Base-by-base conservation (phyloP, 225 moss, liverwort and hornwort species). In the Sphagnum contortum region DNA sequence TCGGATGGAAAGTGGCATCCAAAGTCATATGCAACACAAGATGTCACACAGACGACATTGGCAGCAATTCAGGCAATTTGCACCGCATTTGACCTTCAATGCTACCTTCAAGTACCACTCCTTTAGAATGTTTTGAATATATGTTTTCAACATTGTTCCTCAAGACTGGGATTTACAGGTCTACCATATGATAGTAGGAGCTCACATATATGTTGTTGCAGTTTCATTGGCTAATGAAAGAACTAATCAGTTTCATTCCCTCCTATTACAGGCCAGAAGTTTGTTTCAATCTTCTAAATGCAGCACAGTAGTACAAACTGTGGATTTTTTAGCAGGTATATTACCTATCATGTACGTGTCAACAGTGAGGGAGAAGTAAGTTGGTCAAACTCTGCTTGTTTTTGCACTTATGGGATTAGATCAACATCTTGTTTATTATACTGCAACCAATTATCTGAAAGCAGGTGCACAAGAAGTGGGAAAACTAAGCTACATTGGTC, bases 1-100 rank as follows among this genome's bases (percentile, higher is more conserved):
- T 89, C 89, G 13, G 86, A 87, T 74, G 72, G 85, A 59, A 83
- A 83, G 62, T 94, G 94, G 94, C 94, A 94, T 75, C 94, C 94
- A 8, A 91, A 73, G 73, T 74, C 91, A 5, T 91, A 87, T 64
- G 67, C 44, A 6, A 59, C 49, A 67, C 71, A 76, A 44, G 94
- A 94, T 54, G 47, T 91, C 57, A 81, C 81, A 6, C 74, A 73
- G 59, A 67, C 74, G 44, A 65, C 73, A 45, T 69, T 94, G 48
- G 52, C 63, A 48, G 49, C 49, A 6, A 84, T 94, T 14, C 84
- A 88, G 88, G 93, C 0, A 55, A 6, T 11, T 46, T 58, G 49
- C 0, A 57, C 59, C 44, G 58, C 48, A 47, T 52, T 52, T 9
- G 7, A 50, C n/a, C 5, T 60, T 6, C 49, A 8, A 11, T 48